Evolutionary conservation across 164 flowering plant species (phyloP).

Genomic region (Warburgia ugandensis): DNA sequence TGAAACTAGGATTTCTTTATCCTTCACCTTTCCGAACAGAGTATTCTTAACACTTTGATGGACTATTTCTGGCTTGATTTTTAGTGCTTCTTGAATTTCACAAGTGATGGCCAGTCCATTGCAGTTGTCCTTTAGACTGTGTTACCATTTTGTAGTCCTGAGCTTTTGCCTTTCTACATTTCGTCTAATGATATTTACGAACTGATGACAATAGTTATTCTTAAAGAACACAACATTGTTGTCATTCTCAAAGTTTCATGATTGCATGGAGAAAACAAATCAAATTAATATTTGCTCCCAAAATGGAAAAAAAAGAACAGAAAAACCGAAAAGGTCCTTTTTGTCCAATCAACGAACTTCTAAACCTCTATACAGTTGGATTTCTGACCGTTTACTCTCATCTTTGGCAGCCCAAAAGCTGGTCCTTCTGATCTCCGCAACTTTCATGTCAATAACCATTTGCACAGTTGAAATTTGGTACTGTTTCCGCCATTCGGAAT

Average conservation of each 20-base stretch:
- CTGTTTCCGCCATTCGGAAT: no score
- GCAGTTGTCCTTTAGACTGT: no score
- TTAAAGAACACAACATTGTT: neutral
- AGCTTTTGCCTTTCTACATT: no score
- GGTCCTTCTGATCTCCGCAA: conserved; percentile 9
- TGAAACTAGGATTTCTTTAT: no score
- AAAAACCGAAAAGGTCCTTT: neutral
- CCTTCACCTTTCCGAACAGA: no score
- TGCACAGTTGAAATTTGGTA: conserved; percentile 2
- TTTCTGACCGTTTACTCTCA: neutral
- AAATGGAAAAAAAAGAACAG: neutral
- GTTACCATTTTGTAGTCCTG: no score
- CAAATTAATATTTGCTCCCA: neutral
- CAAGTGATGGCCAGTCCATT: no score
- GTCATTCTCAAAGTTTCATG: neutral
- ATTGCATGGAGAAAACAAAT: neutral
- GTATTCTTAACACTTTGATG: no score
- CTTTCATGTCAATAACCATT: conserved; percentile 9
- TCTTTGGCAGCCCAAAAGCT: conserved; percentile 11
- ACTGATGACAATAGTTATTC: no score
- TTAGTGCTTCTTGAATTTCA: no score
- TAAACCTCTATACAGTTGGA: neutral
- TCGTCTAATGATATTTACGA: no score
- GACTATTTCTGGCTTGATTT: no score
- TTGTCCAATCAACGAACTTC: neutral